These are phyloP conservation scores for Multifurca ochricompacta DNA, from an alignment of 768 basidiomycete species.

Conservation along the genomic window DNA sequence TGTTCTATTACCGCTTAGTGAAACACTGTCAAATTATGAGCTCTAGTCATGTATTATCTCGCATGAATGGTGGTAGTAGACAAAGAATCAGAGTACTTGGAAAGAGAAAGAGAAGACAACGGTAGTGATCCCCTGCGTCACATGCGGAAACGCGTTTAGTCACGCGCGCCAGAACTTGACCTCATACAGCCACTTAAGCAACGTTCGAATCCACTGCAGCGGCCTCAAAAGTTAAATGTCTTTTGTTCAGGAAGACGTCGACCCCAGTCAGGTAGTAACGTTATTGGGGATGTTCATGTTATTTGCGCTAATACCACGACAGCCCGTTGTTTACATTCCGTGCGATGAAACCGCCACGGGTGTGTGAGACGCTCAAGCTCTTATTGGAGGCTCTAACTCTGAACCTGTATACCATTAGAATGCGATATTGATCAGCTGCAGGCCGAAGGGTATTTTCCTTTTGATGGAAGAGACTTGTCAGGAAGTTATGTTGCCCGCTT, in stretches of 20 bases:
- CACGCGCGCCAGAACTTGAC: not conserved
- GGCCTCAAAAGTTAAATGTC: not conserved
- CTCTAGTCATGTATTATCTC: too few species aligned
- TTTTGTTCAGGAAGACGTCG: conserved; percentile 10
- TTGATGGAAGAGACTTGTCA: conserved; percentile 17
- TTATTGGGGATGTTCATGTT: not conserved
- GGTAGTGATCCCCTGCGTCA: too few species aligned
- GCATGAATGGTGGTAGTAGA: too few species aligned
- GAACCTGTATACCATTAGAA: not conserved
- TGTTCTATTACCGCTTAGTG: too few species aligned
- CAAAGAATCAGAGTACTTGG: too few species aligned
- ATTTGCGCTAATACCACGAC: not conserved
- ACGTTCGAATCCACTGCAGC: not conserved
- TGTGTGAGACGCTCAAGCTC: not conserved
- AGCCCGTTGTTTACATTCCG: conserved; percentile 18
- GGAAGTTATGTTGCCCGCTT: conserved; percentile 15
- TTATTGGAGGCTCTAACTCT: not conserved
- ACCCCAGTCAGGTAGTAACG: conserved; percentile 14
- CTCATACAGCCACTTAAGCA: too few species aligned
- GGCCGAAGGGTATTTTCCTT: conserved; percentile 11
- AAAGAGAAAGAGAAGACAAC: too few species aligned
- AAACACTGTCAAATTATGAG: too few species aligned
- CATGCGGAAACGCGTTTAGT: not conserved
- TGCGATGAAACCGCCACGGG: conserved; percentile 7
- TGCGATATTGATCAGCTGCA: not conserved